Percentiles rank a stretch among this genome's conserved stretches.
Evolutionary conservation across 495 filamentous ascomycete species (phyloP).

Genomic region (Niebla homalea): DNA sequence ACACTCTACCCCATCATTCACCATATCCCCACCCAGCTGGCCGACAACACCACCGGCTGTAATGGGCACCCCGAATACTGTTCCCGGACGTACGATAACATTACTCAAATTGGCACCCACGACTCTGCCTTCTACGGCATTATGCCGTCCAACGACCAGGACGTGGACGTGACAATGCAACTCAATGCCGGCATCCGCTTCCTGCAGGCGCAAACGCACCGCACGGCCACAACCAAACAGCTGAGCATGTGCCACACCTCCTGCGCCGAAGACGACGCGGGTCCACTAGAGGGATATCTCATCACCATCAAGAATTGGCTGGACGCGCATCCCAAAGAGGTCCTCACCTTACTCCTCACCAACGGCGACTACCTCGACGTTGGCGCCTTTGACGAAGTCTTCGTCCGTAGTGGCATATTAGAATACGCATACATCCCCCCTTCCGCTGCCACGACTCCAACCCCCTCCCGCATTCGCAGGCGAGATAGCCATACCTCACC

Average conservation of each 20-base stretch:
- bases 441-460: slow-evolving; percentile 7
- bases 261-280: slow-evolving; percentile 53
- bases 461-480: slow-evolving; percentile 9
- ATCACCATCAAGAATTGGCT: slow-evolving; percentile 47
- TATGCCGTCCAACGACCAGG: slow-evolving; percentile 52
- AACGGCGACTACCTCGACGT: slow-evolving; percentile 46
- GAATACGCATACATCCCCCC: slow-evolving; percentile 45
- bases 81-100: slow-evolving; percentile 45
- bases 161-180: slow-evolving; percentile 47
- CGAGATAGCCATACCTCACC: neutral
- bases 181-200: slow-evolving; percentile 56
- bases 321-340: slow-evolving; percentile 49
- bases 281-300: slow-evolving; percentile 45
- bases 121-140: slow-evolving; percentile 52
- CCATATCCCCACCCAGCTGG: neutral
- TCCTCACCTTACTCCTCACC: slow-evolving; percentile 56
- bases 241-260: slow-evolving; percentile 53
- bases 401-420: slow-evolving; percentile 39
- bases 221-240: slow-evolving; percentile 25
- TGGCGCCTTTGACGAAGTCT: slow-evolving; percentile 38
- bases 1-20: slow-evolving; percentile 4
- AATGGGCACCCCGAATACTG: slow-evolving; percentile 57
- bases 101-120: slow-evolving; percentile 59
- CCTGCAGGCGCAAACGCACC: slow-evolving; percentile 57
- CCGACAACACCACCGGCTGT: slow-evolving; percentile 30